Conservation (phyloP, 1,284 basidiomycete species). For the Albatrellus sp. region DNA sequence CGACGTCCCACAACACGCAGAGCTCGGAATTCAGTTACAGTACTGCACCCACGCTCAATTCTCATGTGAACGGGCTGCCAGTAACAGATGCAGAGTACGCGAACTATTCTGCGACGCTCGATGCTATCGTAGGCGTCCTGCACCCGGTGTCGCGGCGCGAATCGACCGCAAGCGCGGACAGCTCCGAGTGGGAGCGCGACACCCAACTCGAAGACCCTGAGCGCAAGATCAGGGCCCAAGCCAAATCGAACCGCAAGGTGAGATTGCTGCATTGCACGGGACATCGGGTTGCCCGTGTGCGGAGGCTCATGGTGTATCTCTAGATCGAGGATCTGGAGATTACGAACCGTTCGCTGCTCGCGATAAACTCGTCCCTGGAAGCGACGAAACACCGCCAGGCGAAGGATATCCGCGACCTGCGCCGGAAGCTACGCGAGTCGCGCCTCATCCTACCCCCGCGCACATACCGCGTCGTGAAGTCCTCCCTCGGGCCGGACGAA, state of each 20-base stretch:
- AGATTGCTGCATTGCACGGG: slow-evolving; percentile 5
- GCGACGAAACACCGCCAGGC: slow-evolving; percentile 65
- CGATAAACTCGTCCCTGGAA: slow-evolving; percentile 66
- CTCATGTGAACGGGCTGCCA: slow-evolving; percentile 11
- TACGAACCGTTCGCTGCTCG: slow-evolving; percentile 65
- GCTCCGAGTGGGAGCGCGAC: background rate
- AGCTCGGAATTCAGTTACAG: slow-evolving; percentile 23
- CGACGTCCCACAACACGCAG: slow-evolving; percentile 24
- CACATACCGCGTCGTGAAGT: slow-evolving; percentile 43
- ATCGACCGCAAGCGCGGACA: slow-evolving; percentile 1
- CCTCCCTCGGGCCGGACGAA: slow-evolving; percentile 26
- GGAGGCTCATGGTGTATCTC: background rate
- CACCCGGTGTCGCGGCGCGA: slow-evolving; percentile 4
- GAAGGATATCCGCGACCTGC: slow-evolving; percentile 66
- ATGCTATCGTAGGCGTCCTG: slow-evolving; percentile 4
- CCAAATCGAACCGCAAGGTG: slow-evolving; percentile 73
- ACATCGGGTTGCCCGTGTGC: background rate
- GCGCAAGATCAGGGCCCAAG: slow-evolving; percentile 46
- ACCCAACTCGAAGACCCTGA: slow-evolving; percentile 24
- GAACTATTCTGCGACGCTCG: background rate
- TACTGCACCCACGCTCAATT: slow-evolving; percentile 20
- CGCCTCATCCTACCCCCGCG: slow-evolving; percentile 62
- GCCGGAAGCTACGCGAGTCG: slow-evolving; percentile 64
- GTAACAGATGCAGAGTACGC: background rate
- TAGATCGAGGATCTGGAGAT: slow-evolving; percentile 80